A percentile compares a stretch with the other conserved stretches of the same genome.
phyloP scores from a whole-genome alignment of 441 rosid species.

The Eruca vesicaria region DNA sequence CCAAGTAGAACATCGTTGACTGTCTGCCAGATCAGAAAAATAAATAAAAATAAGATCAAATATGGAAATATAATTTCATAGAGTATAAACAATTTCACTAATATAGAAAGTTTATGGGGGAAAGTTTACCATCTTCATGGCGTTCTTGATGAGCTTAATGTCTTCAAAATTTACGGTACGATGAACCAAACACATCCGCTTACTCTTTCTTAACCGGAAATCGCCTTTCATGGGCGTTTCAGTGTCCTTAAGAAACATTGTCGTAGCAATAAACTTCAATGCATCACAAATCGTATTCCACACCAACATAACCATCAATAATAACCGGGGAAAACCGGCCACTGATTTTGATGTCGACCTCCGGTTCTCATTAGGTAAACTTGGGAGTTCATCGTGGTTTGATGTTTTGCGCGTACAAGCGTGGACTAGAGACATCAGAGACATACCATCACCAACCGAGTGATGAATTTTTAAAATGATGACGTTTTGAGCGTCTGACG shows the following conservation, averaged over 20 bases:
- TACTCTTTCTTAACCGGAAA: slow-evolving; percentile 18
- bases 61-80: background rate
- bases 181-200: slow-evolving; percentile 37
- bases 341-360: background rate
- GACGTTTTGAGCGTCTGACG: slow-evolving; percentile 38
- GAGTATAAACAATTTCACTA: background rate
- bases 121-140: slow-evolving; percentile 33
- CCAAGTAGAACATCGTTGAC: slow-evolving; percentile 75
- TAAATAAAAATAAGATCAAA: background rate
- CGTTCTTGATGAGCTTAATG: slow-evolving; percentile 42
- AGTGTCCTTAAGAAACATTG: slow-evolving; percentile 42
- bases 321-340: background rate
- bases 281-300: slow-evolving; percentile 41
- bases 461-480: slow-evolving; percentile 40
- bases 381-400: slow-evolving; percentile 38
- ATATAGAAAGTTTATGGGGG: background rate
- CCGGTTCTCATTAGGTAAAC: slow-evolving; percentile 8
- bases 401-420: slow-evolving; percentile 42
- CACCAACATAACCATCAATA: slow-evolving; percentile 24
- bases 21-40: slow-evolving; percentile 45
- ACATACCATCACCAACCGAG: slow-evolving; percentile 44
- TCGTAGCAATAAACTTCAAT: slow-evolving; percentile 40
- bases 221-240: slow-evolving; percentile 48
- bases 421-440: slow-evolving; percentile 45
- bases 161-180: slow-evolving; percentile 41